phyloP scores from a whole-genome alignment of 352 stramenopile species.

The Elongisporangium prolatum region DNA sequence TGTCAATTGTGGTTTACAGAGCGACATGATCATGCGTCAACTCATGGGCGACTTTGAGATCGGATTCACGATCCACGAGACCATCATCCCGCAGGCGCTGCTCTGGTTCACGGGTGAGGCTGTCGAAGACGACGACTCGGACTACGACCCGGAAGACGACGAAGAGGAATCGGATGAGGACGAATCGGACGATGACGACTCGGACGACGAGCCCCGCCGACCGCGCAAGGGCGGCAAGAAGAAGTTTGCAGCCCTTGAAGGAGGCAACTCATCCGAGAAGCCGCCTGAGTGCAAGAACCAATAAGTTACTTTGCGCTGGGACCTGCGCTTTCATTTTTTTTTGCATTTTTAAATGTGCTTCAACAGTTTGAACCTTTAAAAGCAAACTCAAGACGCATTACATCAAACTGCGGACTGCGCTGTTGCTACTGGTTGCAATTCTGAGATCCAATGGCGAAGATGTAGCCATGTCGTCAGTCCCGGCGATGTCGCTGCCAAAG shows the following conservation, averaged over 20 bases:
- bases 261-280: slow-evolving; percentile 68
- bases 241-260: slow-evolving; percentile 72
- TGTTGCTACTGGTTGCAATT: background rate
- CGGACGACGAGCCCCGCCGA: slow-evolving; percentile 41
- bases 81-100: slow-evolving; percentile 81
- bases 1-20: slow-evolving; percentile 44
- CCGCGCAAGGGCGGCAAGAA: slow-evolving; percentile 52
- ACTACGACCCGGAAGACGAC: slow-evolving; percentile 79
- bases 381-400: background rate
- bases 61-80: slow-evolving; percentile 85
- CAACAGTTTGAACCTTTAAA: background rate
- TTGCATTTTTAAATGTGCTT: slow-evolving; percentile 1
- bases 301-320: slow-evolving; percentile 30
- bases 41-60: slow-evolving; percentile 83
- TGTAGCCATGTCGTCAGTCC: background rate
- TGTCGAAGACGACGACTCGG: slow-evolving; percentile 70
- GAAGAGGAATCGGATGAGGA: slow-evolving; percentile 58
- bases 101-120: slow-evolving; percentile 86
- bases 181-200: slow-evolving; percentile 49
- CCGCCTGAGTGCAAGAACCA: slow-evolving; percentile 89
- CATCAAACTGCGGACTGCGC: background rate
- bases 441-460: background rate
- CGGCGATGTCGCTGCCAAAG: background rate
- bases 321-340: background rate
- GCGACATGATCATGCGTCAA: slow-evolving; percentile 84